Evolutionary conservation across 108 stramenopile species (phyloP).

Genomic region (Cylindrotheca closterium): DNA sequence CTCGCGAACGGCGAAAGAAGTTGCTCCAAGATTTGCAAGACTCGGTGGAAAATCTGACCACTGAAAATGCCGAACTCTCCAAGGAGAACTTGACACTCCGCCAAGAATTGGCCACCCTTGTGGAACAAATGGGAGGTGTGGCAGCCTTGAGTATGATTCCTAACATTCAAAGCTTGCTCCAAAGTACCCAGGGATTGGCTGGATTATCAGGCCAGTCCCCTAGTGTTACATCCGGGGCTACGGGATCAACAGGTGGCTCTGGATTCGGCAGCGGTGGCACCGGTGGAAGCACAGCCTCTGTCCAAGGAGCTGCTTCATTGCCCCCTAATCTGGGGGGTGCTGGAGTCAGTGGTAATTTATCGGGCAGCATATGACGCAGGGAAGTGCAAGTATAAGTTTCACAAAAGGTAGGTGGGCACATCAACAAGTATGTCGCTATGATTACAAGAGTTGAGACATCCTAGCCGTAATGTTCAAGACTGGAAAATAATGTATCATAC

Average conservation of each 20-base stretch:
- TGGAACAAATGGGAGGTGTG: slow-evolving; percentile 32
- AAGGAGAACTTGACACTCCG: slow-evolving; percentile 38
- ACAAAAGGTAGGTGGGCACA: too few relatives aligned
- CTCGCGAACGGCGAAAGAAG: slow-evolving; percentile 46
- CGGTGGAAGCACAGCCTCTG: neutral
- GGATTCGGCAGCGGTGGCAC: neutral
- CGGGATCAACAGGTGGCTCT: neutral
- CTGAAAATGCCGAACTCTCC: slow-evolving; percentile 34
- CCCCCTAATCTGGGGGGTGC: too few relatives aligned
- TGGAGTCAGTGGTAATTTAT: too few relatives aligned
- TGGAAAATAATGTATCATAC: too few relatives aligned
- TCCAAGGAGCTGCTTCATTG: too few relatives aligned
- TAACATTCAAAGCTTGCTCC: slow-evolving; percentile 28
- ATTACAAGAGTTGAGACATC: too few relatives aligned
- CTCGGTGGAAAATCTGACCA: slow-evolving; percentile 38
- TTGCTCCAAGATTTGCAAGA: slow-evolving; percentile 38
- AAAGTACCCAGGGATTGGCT: slow-evolving; percentile 7
- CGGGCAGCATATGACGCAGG: too few relatives aligned
- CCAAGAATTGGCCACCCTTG: slow-evolving; percentile 27
- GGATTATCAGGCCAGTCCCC: slow-evolving; percentile 6
- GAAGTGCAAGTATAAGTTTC: too few relatives aligned
- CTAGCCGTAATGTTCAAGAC: too few relatives aligned
- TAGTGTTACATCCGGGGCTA: neutral
- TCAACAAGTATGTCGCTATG: too few relatives aligned
- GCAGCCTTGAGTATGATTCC: slow-evolving; percentile 38